Evolutionary conservation across 306 rosid genomes (phyloP).

Genomic region (Herpetospermum pedunculosum): DNA sequence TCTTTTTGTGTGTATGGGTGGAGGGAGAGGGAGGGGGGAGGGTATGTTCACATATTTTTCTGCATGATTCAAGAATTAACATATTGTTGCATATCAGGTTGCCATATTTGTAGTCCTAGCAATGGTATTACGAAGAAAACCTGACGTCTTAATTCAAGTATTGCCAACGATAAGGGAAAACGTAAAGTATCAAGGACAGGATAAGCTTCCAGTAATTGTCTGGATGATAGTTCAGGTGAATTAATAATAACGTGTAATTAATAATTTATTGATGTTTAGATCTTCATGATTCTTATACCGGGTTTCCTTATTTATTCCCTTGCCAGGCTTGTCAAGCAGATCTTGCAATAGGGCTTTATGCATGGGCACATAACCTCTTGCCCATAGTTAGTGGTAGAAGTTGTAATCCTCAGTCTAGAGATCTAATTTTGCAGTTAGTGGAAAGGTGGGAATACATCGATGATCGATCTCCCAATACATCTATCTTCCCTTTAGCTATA

Average conservation of each 20-base stretch:
- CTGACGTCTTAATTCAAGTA: slow-evolving; percentile 49
- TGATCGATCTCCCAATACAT: background rate
- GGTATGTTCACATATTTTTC: background rate
- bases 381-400: slow-evolving; percentile 61
- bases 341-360: slow-evolving; percentile 70
- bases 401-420: slow-evolving; percentile 77
- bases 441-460: slow-evolving; percentile 45
- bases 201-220: slow-evolving; percentile 64
- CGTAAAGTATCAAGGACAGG: slow-evolving; percentile 81
- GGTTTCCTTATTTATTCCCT: slow-evolving; percentile 6
- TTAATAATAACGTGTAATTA: background rate
- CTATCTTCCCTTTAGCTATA: background rate
- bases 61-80: slow-evolving; percentile 2
- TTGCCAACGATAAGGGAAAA: slow-evolving; percentile 59
- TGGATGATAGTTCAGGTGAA: slow-evolving; percentile 86
- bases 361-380: slow-evolving; percentile 71
- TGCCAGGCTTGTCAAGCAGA: slow-evolving; percentile 69
- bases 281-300: background rate
- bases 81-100: slow-evolving; percentile 40
- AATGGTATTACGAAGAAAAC: slow-evolving; percentile 75
- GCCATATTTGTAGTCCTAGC: slow-evolving; percentile 76
- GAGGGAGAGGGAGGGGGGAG: background rate
- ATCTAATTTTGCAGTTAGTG: slow-evolving; percentile 72
- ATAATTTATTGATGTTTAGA: background rate
- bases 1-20: background rate